A percentile compares a stretch with the other conserved stretches of the same genome.
phyloP scores from a whole-genome alignment of 2,329 filamentous ascomycete species.

The Phoma sp. region DNA sequence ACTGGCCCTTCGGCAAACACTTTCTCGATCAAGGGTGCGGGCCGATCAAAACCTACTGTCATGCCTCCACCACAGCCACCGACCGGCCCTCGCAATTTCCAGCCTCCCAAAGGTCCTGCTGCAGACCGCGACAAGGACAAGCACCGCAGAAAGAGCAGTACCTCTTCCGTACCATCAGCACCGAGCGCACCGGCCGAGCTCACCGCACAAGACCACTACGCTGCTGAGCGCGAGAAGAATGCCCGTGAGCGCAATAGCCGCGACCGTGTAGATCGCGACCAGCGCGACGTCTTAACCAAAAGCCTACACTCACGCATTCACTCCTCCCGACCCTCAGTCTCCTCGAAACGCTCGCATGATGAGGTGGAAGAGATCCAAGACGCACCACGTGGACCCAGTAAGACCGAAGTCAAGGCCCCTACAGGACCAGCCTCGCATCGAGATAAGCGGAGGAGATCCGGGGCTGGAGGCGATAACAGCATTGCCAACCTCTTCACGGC shows the following conservation, averaged over 20 bases:
- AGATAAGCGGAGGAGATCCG: slow-evolving; percentile 40
- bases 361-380: slow-evolving; percentile 25
- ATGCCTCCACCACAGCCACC: slow-evolving; percentile 47
- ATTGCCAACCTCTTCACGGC: slow-evolving; percentile 40
- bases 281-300: slow-evolving; percentile 17
- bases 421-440: slow-evolving; percentile 41
- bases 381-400: slow-evolving; percentile 4
- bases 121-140: slow-evolving; percentile 39
- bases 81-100: slow-evolving; percentile 43
- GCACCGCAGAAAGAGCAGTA: slow-evolving; percentile 29
- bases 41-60: slow-evolving; percentile 27
- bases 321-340: slow-evolving; percentile 26
- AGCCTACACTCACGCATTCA: slow-evolving; percentile 28
- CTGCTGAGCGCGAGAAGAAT: slow-evolving; percentile 68
- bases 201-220: slow-evolving; percentile 63
- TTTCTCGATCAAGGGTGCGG: slow-evolving; percentile 52
- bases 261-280: slow-evolving; percentile 33
- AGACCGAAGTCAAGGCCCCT: slow-evolving; percentile 28
- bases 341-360: slow-evolving; percentile 38
- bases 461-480: slow-evolving; percentile 29
- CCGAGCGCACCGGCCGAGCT: slow-evolving; percentile 27
- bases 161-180: slow-evolving; percentile 15
- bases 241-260: slow-evolving; percentile 38
- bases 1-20: slow-evolving; percentile 51
- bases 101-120: slow-evolving; percentile 47